These are phyloP conservation scores for Kazachstania sp. DNA, from an alignment of 1,139 yeast species.

Conservation along the genomic window DNA sequence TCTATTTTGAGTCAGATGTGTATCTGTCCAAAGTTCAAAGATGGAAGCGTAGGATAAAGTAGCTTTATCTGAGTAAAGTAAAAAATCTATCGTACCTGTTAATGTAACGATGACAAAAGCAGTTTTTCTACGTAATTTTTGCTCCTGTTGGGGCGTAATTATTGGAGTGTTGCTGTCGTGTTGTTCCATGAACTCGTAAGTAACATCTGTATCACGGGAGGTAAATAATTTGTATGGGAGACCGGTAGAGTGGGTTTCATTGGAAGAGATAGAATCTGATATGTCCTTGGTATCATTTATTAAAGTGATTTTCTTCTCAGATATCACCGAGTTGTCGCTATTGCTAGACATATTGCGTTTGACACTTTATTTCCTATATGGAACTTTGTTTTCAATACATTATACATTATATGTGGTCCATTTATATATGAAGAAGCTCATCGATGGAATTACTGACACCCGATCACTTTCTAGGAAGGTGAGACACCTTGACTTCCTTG, in stretches of 20 bases:
- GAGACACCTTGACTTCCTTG: no score
- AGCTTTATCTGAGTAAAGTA: constrained; percentile 41
- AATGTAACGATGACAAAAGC: constrained; percentile 32
- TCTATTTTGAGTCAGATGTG: constrained; percentile 31
- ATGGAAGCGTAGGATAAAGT: constrained; percentile 38
- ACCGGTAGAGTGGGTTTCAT: background rate
- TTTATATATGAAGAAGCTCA: no score
- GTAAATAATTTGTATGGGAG: background rate
- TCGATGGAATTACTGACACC: no score
- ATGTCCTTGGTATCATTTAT: no score
- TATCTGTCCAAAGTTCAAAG: constrained; percentile 37
- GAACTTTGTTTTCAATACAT: no score
- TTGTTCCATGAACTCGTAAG: constrained; percentile 33
- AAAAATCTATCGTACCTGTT: constrained; percentile 33
- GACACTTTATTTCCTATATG: no score
- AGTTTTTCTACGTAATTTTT: constrained; percentile 32
- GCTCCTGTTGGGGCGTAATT: constrained; percentile 34
- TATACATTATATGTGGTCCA: no score
- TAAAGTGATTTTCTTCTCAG: no score
- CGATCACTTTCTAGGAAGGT: no score
- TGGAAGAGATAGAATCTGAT: no score
- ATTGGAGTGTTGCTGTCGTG: constrained; percentile 19
- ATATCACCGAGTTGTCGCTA: no score
- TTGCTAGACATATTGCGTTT: no score
- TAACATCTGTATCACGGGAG: constrained; percentile 34